Base-by-base conservation (phyloP, 2,329 filamentous ascomycete genomes). In the Cadophora luteo-olivacea region DNA sequence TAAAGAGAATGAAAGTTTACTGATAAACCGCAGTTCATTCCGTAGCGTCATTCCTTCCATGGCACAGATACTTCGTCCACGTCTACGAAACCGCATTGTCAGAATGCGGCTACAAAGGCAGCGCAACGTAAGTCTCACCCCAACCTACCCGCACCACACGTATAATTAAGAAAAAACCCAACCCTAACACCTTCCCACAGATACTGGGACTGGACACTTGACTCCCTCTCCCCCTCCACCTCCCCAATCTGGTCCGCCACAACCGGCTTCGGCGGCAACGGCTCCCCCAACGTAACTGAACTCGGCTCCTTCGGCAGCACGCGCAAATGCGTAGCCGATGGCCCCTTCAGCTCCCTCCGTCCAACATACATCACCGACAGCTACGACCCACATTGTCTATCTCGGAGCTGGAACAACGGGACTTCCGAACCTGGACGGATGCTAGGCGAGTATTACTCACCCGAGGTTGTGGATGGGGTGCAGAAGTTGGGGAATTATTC, bases 161-260 rank as follows among this genome's bases (percentile, higher is more conserved):
- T 48, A 6, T 14, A 48, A 48, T 1, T 3, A 19, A 16, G 4
- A 8, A 45, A 7, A 45, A 36, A 6, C 33, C 14, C 8, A 38
- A 38, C 3, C 36, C 41, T 6, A 48, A 48, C 5, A 6, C 19
- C 33, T 3, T 33, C 9, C 2, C 52, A 52, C 25, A 85, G 86
- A 0, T 81, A 84, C 25, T 84, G 84, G 7, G 84, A 90, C 74
- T 81, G 80, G 49, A 51, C 49, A 51, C 12, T 0, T 77, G 72
- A 0, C 79, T 91, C 9, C 81, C 82, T 0, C 75, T 79, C 19
- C 78, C 79, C 0, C 78, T 91, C 51, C 8, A 29, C 14, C 7
- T 54, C 51, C 16, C 24, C 51, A 14, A 54, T 32, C 12, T 54
- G 51, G 51, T 24, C 29, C 12, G 4, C 51, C 6, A 32, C 9